phyloP scores from a whole-genome alignment of 2,329 filamentous ascomycete genomes.

The Grosmannia huntii region DNA sequence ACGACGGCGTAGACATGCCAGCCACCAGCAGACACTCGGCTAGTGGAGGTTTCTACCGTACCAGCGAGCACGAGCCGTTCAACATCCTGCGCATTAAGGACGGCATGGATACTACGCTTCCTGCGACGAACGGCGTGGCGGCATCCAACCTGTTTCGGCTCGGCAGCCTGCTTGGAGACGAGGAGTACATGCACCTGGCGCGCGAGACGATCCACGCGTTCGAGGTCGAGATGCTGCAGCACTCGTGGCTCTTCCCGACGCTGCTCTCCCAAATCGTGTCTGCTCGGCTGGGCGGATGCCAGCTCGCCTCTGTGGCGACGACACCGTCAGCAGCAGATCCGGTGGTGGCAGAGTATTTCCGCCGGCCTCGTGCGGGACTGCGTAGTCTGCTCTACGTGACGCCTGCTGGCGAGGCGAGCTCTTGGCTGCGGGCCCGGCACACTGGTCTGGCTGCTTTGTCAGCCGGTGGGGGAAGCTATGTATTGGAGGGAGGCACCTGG shows the following conservation, averaged over 20 bases:
- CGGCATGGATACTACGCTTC: slow-evolving; percentile 85
- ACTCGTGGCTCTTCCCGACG: slow-evolving; percentile 82
- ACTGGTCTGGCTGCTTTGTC: slow-evolving; percentile 9
- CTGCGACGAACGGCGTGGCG: slow-evolving; percentile 80
- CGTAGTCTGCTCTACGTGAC: slow-evolving; percentile 14
- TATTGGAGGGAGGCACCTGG: slow-evolving; percentile 13
- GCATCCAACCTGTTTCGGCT: slow-evolving; percentile 77
- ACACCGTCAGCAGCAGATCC: slow-evolving; percentile 7
- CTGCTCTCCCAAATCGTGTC: slow-evolving; percentile 66
- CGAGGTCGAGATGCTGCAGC: slow-evolving; percentile 80
- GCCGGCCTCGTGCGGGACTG: slow-evolving; percentile 17
- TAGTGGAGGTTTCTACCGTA: slow-evolving; percentile 62
- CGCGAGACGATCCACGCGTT: slow-evolving; percentile 71
- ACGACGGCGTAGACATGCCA: slow-evolving; percentile 38
- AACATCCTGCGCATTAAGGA: slow-evolving; percentile 82
- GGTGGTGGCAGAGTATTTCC: slow-evolving; percentile 12
- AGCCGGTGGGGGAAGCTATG: slow-evolving; percentile 5
- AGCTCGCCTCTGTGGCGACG: slow-evolving; percentile 7
- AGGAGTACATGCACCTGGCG: slow-evolving; percentile 47
- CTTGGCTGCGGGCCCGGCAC: slow-evolving; percentile 14
- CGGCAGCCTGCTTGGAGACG: slow-evolving; percentile 35
- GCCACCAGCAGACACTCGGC: slow-evolving; percentile 23
- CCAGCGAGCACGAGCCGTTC: slow-evolving; percentile 47
- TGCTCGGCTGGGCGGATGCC: slow-evolving; percentile 53
- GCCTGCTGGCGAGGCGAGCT: not conserved